Base-by-base conservation (phyloP, 2,329 filamentous ascomycete species). In the Fusarium verrucosum region DNA sequence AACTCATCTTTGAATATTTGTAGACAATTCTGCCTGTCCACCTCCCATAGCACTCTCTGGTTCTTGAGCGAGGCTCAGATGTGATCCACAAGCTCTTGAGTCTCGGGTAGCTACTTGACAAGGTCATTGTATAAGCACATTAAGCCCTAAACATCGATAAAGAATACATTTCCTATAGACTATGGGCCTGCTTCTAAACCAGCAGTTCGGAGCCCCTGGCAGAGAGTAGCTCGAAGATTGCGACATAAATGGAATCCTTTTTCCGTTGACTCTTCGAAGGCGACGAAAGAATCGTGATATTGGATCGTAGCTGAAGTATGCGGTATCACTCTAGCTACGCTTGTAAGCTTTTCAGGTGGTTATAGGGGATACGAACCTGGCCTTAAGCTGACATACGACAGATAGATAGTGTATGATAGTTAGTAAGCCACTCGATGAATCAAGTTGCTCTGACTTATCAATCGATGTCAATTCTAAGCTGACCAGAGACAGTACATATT, bases 1-100 rank as follows among this genome's bases (percentile, higher is more conserved):
- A 28, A 7, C 30, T 9, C 56, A 63, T 63, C 10, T n/a, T 32
- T 2, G 37, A 33, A 32, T 60, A 62, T 2, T 28, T n/a, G 8
- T 16, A 17, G 9, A 50, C 23, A 13, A 59, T 4, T n/a, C 19
- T 10, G 11, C 14, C 51, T 36, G 50, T 10, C 30, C 19, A 1
- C 36, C 11, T 1, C 30, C 30, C 19, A 30, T 35, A 5, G 36
- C 45, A 36, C 8, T 23, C 7, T 36, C 36, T 7, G 44, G 51
- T 6, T 50, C 36, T 19, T 55, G 28, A 9, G 49, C 25, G 11
- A 45, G 28, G 13, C 38, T 51, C 9, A 28, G 10, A 14, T 44
- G 28, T 3, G 38, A 36, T n/a, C 10, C 7, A 8, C 10, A 7
- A 9, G 28, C 6, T 16, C 19, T 19, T 4, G 20, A 17, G 4